Evolutionary conservation across 306 rosid species (phyloP).

Genomic region (Acmispon strigosus): DNA sequence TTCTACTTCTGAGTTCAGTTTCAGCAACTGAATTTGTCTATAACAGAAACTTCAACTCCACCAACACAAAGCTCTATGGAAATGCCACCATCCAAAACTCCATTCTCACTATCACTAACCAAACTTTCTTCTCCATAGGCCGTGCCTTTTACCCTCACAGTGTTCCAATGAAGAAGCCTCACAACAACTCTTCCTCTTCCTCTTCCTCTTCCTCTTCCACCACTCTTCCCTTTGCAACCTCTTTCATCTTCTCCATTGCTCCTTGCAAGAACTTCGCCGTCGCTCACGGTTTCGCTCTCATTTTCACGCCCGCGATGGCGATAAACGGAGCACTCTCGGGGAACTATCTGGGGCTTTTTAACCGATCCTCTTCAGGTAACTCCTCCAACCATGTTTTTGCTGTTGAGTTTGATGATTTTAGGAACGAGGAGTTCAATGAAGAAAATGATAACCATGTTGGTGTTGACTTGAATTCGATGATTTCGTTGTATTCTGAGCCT

Average conservation of each 20-base stretch:
- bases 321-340: slow-evolving; percentile 37
- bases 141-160: slow-evolving; percentile 52
- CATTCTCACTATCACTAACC: slow-evolving; percentile 41
- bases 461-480: slow-evolving; percentile 46
- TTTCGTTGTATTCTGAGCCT: slow-evolving; percentile 32
- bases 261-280: slow-evolving; percentile 27
- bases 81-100: slow-evolving; percentile 45
- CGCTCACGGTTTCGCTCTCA: slow-evolving; percentile 54
- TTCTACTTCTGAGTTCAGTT: slow-evolving; percentile 17
- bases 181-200: slow-evolving; percentile 26
- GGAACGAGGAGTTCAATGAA: slow-evolving; percentile 58
- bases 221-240: slow-evolving; percentile 44
- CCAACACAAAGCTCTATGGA: slow-evolving; percentile 36
- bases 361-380: slow-evolving; percentile 36
- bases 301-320: slow-evolving; percentile 33
- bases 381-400: slow-evolving; percentile 43
- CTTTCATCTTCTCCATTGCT: slow-evolving; percentile 60
- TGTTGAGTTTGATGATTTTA: slow-evolving; percentile 55
- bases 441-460: slow-evolving; percentile 56
- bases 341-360: slow-evolving; percentile 51
- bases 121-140: slow-evolving; percentile 49
- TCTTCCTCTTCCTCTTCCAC: slow-evolving; percentile 48
- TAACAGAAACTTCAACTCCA: slow-evolving; percentile 55
- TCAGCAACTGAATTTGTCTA: slow-evolving; percentile 51
- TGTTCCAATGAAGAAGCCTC: slow-evolving; percentile 24